Percentiles rank a stretch among this genome's conserved stretches.
phyloP scores from a whole-genome alignment of 208 protist genomes.

The Trypanosoma congolense region DNA sequence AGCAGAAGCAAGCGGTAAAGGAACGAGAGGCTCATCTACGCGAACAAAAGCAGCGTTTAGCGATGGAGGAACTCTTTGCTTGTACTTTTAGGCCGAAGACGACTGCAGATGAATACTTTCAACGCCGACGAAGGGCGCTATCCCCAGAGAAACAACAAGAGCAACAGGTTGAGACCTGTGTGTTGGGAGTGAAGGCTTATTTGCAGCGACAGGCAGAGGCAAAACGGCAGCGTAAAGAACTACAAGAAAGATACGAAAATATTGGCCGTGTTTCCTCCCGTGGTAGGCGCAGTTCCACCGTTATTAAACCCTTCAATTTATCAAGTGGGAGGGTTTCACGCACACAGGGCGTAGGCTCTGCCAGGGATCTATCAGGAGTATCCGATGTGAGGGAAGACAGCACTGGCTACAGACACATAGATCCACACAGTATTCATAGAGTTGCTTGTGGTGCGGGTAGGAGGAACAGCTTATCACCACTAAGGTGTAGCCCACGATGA shows the following conservation, averaged over 20 bases:
- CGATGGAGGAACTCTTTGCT: slow-evolving; percentile 55
- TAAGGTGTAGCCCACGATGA: too few species aligned
- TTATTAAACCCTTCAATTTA: slow-evolving; percentile 33
- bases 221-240: slow-evolving; percentile 37
- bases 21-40: slow-evolving; percentile 20
- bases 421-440: background rate
- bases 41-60: slow-evolving; percentile 20
- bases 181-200: slow-evolving; percentile 57
- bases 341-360: background rate
- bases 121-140: slow-evolving; percentile 8
- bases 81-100: slow-evolving; percentile 80
- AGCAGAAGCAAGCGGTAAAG: slow-evolving; percentile 36
- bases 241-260: slow-evolving; percentile 34
- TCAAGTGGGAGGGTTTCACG: slow-evolving; percentile 19
- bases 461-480: too few species aligned
- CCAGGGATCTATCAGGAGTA: background rate
- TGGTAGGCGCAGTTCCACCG: slow-evolving; percentile 28
- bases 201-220: slow-evolving; percentile 55
- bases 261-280: slow-evolving; percentile 29
- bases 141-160: background rate
- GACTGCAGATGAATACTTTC: slow-evolving; percentile 22
- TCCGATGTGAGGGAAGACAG: background rate
- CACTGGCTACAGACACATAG: background rate
- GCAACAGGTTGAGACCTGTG: slow-evolving; percentile 11
- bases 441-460: too few species aligned